phyloP scores from a whole-genome alignment of 2,329 filamentous ascomycete genomes.

The Botrytis fragariae region DNA sequence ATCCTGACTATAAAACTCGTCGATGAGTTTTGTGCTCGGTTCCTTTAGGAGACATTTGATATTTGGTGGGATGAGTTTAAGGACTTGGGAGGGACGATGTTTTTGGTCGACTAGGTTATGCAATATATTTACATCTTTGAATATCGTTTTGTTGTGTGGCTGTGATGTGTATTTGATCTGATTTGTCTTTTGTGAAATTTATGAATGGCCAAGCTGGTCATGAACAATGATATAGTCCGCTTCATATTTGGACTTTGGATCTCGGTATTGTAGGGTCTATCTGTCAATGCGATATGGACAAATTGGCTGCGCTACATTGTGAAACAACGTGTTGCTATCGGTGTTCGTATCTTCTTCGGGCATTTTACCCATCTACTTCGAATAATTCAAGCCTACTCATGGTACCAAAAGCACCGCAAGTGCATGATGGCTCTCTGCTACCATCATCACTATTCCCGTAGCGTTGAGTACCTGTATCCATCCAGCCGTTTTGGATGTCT shows the following conservation, averaged over 20 bases:
- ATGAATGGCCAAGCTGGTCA: background rate
- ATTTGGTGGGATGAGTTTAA: background rate
- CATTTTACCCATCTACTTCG: background rate
- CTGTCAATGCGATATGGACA: background rate
- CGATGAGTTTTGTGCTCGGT: slow-evolving; percentile 36
- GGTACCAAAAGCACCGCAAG: background rate
- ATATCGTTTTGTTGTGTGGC: background rate
- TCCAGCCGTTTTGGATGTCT: background rate
- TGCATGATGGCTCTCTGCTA: too few species aligned
- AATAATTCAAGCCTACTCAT: background rate
- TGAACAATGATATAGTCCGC: background rate
- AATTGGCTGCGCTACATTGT: background rate
- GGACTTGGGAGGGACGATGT: background rate
- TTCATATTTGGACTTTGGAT: background rate
- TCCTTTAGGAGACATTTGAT: slow-evolving; percentile 44
- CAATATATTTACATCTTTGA: background rate
- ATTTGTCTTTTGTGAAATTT: background rate
- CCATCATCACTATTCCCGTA: background rate
- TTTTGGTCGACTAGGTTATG: too few species aligned
- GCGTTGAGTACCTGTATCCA: background rate
- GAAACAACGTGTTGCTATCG: background rate
- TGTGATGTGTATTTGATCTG: background rate
- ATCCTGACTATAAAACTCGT: slow-evolving; percentile 31
- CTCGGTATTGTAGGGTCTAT: background rate
- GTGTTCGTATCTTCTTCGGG: background rate